Base-by-base conservation (phyloP, 1,284 basidiomycete genomes). In the Singerocomus inundabilis region DNA sequence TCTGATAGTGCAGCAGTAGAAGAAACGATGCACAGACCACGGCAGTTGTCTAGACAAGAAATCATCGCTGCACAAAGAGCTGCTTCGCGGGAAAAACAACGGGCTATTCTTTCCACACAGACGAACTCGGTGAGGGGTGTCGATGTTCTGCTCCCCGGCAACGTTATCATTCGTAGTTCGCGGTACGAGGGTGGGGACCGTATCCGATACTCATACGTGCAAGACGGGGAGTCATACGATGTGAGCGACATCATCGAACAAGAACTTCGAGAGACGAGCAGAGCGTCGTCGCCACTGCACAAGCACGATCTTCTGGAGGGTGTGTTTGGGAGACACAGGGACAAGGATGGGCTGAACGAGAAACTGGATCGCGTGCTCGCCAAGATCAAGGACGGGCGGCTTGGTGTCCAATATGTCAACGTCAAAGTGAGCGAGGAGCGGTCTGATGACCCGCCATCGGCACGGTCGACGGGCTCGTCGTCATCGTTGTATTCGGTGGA, bases 41-140 rank as follows among this genome's bases (percentile, higher is more conserved):
- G 75, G 37, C 77, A 79, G 39, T 70, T 81, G 42, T 88, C 88
- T 7, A 80, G 85, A 36, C 88, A 91, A 58, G 92, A 96, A 58
- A 88, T 96, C 62, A 96, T 96, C 43, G 90, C 89, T n/a, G 91
- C 91, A 5, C 93, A 97, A 66, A 80, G 93, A 12, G 90, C 86
- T 4, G 88, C 86, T 0, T 85, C 81, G 5, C 79, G 90, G 24
- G 93, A 91, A 6, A 93, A 85, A 53, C 93, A 96, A 64, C 83
- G 85, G 8, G 91, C 92, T 0, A 85, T 96, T 36, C 75, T 96
- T 9, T 89, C 88, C 6, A 83, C 93, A 0, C 88, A 93, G 58
- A 75, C 82, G 6, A 97, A 98, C 65, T 81, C 85, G 2, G 78
- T 87, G 16, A 82, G 91, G 47, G 95, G 94, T 1, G 80, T 96